Evolutionary conservation across 2,329 filamentous ascomycete species (phyloP).

Genomic region (Chaetomiaceae sp.): DNA sequence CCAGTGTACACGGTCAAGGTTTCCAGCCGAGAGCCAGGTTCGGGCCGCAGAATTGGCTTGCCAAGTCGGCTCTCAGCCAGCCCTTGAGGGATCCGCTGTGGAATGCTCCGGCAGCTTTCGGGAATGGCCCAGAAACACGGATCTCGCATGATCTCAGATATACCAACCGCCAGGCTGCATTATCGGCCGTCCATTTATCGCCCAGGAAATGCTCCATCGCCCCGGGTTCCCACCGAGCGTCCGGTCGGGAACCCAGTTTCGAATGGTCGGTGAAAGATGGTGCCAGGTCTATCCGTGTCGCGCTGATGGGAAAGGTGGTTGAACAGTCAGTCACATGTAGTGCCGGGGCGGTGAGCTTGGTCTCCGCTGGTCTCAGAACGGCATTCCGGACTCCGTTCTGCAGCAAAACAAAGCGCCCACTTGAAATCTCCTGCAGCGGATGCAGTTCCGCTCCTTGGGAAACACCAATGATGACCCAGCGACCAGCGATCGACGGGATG

Average conservation of each 20-base stretch:
- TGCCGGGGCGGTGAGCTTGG: neutral
- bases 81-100: neutral
- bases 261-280: neutral
- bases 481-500: neutral
- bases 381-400: constrained; percentile 2
- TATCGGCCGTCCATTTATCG: too few species aligned
- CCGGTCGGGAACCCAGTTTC: neutral
- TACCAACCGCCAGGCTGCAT: neutral
- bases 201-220: too few species aligned
- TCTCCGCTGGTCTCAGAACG: neutral
- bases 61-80: neutral
- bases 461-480: too few species aligned
- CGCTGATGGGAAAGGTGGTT: neutral
- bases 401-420: too few species aligned
- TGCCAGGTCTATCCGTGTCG: neutral
- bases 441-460: neutral
- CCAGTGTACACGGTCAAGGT: too few species aligned
- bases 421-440: neutral
- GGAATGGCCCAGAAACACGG: neutral
- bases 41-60: constrained; percentile 3
- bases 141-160: neutral
- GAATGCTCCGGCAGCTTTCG: neutral
- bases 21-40: neutral
- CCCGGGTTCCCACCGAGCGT: too few species aligned
- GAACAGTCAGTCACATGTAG: too few species aligned